Conservation (phyloP, 2,329 filamentous ascomycete genomes). For the Chrysoporthe puriensis region DNA sequence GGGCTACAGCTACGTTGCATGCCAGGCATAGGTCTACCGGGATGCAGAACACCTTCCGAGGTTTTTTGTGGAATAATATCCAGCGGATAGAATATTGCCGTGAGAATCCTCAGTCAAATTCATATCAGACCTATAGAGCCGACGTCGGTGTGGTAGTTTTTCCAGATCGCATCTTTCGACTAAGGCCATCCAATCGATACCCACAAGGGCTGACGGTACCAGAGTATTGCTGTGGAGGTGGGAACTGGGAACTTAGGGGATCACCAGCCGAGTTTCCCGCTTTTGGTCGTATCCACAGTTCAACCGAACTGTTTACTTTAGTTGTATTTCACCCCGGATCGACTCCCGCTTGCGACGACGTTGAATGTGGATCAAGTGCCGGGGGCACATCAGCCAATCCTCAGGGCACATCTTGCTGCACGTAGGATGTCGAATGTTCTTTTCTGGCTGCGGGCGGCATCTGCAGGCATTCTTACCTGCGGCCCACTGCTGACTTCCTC, state of each 20-base stretch:
- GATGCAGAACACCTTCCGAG: not conserved
- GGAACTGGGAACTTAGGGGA: not conserved
- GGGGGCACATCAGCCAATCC: not conserved
- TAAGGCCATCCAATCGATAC: not conserved
- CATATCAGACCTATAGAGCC: not conserved
- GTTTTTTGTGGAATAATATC: not conserved
- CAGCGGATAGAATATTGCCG: not conserved
- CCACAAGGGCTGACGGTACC: not conserved
- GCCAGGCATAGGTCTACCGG: not conserved
- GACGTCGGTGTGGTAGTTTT: not conserved
- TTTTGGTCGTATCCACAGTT: constrained; percentile 3
- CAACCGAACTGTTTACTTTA: not conserved
- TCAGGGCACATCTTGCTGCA: not conserved
- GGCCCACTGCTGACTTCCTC: not conserved
- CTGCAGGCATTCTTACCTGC: not conserved
- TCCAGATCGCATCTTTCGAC: not conserved
- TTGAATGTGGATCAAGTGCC: not conserved
- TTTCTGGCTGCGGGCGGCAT: not conserved
- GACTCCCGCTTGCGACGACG: not conserved
- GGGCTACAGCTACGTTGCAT: not conserved
- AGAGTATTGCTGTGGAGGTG: not conserved
- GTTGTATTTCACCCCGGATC: not conserved
- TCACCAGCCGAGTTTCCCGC: not conserved
- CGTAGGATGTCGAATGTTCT: not conserved
- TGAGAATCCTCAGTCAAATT: not conserved